phyloP scores from a whole-genome alignment of 106 monocot species.

The Amphibolis antarctica region DNA sequence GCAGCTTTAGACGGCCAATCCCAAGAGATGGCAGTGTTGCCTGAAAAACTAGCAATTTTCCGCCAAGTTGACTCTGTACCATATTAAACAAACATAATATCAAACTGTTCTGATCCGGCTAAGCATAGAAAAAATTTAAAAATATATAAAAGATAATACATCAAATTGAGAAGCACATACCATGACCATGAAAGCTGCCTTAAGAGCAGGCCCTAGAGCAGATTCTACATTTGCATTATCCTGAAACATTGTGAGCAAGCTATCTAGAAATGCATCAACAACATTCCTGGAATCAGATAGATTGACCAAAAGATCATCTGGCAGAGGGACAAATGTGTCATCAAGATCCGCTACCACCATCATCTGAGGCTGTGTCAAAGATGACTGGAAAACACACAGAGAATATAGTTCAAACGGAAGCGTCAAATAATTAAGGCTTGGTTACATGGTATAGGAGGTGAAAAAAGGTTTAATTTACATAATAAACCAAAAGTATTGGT shows the following conservation, averaged over 20 bases:
- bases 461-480: no score
- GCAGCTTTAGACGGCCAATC: constrained; percentile 62
- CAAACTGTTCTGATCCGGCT: neutral
- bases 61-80: constrained; percentile 81
- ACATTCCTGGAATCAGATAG: constrained; percentile 87
- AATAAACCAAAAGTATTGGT: no score
- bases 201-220: constrained; percentile 91
- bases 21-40: constrained; percentile 89
- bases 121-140: neutral
- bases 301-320: constrained; percentile 98
- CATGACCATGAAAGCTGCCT: constrained; percentile 95
- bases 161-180: constrained; percentile 20
- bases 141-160: neutral
- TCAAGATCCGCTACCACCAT: constrained; percentile 93
- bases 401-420: constrained; percentile 5
- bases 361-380: constrained; percentile 96
- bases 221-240: constrained; percentile 83
- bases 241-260: constrained; percentile 83
- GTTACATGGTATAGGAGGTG: no score
- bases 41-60: constrained; percentile 83
- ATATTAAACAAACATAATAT: neutral
- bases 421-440: neutral
- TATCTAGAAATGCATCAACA: constrained; percentile 82
- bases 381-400: constrained; percentile 51
- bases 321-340: constrained; percentile 88